phyloP scores from a whole-genome alignment of 2,329 filamentous ascomycete genomes.

The Calonectria henricotiae region DNA sequence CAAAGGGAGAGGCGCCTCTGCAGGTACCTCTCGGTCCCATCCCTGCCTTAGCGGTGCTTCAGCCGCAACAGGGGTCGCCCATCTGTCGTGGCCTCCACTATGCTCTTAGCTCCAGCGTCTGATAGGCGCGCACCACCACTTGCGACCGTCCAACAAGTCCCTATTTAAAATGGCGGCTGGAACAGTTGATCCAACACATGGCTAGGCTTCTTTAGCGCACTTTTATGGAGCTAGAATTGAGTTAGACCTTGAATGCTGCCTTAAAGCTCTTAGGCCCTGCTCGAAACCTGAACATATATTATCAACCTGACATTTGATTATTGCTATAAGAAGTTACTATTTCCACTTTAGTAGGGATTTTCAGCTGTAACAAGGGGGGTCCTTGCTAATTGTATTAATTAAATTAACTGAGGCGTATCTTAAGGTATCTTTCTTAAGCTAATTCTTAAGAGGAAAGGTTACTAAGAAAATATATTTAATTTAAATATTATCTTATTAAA shows the following conservation, averaged over 20 bases:
- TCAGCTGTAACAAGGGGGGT: too few relatives aligned
- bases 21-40: conserved; percentile 17
- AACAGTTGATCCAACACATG: neutral
- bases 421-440: too few relatives aligned
- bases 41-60: conserved; percentile 25
- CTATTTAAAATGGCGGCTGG: conserved; percentile 21
- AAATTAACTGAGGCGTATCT: too few relatives aligned
- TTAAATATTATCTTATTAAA: too few relatives aligned
- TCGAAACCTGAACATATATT: too few relatives aligned
- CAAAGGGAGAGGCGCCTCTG: conserved; percentile 17
- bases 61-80: conserved; percentile 31
- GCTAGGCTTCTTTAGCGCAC: neutral
- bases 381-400: too few relatives aligned
- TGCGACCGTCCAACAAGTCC: conserved; percentile 19
- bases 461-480: too few relatives aligned
- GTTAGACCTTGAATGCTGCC: neutral
- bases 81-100: conserved; percentile 1
- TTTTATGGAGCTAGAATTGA: neutral
- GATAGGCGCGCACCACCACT: conserved; percentile 26
- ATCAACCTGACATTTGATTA: too few relatives aligned
- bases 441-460: too few relatives aligned
- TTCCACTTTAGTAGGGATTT: too few relatives aligned
- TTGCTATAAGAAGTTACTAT: too few relatives aligned
- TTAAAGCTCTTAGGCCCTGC: neutral
- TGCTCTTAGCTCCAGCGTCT: neutral